Percentiles rank a stretch among this genome's conserved stretches.
phyloP scores from a whole-genome alignment of 2,329 filamentous ascomycete species.

The Colletotrichum salicis region DNA sequence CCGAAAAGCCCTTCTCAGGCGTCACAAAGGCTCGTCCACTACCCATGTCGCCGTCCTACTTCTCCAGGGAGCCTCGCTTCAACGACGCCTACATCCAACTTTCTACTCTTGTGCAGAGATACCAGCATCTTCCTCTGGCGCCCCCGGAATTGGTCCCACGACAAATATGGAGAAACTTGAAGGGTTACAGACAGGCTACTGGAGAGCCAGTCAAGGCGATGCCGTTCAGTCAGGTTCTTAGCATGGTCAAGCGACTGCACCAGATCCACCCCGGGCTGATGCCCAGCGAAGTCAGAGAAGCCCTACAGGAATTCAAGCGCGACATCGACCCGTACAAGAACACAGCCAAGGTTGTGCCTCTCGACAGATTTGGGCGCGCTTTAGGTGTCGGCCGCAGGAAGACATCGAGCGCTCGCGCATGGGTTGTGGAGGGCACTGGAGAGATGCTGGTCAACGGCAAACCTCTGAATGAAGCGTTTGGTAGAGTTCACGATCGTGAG shows the following conservation, averaged over 20 bases:
- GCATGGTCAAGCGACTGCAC: constrained; percentile 82
- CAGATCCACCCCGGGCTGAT: constrained; percentile 83
- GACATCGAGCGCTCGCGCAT: constrained; percentile 84
- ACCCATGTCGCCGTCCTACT: constrained; percentile 92
- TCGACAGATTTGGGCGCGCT: constrained; percentile 83
- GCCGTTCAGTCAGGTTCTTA: constrained; percentile 81
- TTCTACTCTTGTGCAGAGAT: constrained; percentile 76
- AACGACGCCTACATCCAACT: constrained; percentile 85
- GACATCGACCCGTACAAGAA: constrained; percentile 78
- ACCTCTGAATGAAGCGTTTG: constrained; percentile 83
- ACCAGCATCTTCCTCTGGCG: constrained; percentile 78
- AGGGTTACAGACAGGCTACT: constrained; percentile 77
- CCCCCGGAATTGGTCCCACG: constrained; percentile 73
- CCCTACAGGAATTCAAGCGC: constrained; percentile 77
- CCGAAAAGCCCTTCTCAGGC: constrained; percentile 44
- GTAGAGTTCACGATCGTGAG: constrained; percentile 90
- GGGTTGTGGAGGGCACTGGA: constrained; percentile 91
- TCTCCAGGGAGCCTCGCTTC: constrained; percentile 85
- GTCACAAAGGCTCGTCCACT: constrained; percentile 75
- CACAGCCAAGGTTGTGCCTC: constrained; percentile 67
- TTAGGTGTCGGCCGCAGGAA: constrained; percentile 88
- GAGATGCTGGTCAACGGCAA: constrained; percentile 92
- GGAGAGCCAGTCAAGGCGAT: constrained; percentile 80
- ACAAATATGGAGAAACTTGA: constrained; percentile 82
- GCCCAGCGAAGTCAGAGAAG: constrained; percentile 73